Evolutionary conservation across 192 early-diverging fungal species (phyloP).

Genomic region (Linnemannia elongata): DNA sequence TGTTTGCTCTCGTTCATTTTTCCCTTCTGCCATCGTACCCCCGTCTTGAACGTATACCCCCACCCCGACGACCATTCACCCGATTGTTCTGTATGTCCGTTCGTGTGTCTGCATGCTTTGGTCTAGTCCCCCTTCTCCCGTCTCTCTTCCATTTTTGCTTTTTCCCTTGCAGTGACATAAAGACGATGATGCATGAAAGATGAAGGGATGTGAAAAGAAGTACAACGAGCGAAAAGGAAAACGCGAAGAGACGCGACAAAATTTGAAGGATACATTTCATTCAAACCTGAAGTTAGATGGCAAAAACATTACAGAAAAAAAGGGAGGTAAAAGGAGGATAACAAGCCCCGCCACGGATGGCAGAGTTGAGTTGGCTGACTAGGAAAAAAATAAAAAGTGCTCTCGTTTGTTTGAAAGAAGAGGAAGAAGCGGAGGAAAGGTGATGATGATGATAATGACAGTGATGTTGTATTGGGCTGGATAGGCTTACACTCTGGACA

Average conservation of each 20-base stretch:
- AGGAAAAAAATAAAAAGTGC: not conserved
- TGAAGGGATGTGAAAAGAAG: not conserved
- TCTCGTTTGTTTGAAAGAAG: not conserved
- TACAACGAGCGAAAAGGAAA: not conserved
- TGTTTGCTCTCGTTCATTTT: not conserved
- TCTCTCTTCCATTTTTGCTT: not conserved
- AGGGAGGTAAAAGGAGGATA: not conserved
- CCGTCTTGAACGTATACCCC: not conserved
- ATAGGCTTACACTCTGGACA: not conserved
- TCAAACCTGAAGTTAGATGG: not conserved
- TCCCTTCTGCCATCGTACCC: not conserved
- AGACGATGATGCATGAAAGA: not conserved
- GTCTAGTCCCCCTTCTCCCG: not conserved
- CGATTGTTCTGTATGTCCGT: not conserved
- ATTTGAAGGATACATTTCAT: not conserved
- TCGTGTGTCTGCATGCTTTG: not conserved
- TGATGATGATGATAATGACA: not conserved
- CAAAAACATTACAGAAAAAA: not conserved
- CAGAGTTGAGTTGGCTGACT: conserved; percentile 2
- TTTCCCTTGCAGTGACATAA: not conserved
- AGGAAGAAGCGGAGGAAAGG: too few species aligned
- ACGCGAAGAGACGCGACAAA: not conserved
- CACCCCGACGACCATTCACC: too few species aligned
- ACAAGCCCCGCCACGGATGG: not conserved
- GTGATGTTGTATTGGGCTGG: not conserved